Percentiles rank a stretch among this genome's conserved stretches.
phyloP scores from a whole-genome alignment of 139 green algal species.

The Mesotaenium endlicherianum region DNA sequence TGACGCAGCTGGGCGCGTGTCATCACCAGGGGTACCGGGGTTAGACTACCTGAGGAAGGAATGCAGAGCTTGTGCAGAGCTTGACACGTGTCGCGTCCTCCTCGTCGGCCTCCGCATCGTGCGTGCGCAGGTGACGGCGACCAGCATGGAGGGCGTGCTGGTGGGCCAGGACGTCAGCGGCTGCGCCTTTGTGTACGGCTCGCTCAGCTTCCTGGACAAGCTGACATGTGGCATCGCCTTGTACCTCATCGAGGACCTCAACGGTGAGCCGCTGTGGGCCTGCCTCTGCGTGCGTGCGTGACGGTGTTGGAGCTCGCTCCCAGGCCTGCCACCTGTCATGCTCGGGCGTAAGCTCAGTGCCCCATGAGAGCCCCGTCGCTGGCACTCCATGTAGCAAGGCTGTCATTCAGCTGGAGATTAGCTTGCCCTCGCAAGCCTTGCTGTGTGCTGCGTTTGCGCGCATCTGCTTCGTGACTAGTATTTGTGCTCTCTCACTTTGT shows the following conservation, averaged over 20 bases:
- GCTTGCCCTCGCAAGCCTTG: background rate
- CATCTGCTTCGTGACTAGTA: no score
- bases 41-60: no score
- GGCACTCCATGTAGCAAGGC: background rate
- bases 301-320: background rate
- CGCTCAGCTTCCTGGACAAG: slow-evolving; percentile 44
- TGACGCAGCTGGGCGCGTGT: no score
- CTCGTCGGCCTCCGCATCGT: background rate
- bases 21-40: no score
- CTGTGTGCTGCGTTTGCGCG: background rate
- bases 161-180: slow-evolving; percentile 16
- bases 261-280: slow-evolving; percentile 7
- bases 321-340: background rate
- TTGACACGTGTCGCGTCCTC: no score
- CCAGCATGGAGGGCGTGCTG: slow-evolving; percentile 39
- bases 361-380: background rate
- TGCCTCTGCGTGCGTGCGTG: background rate
- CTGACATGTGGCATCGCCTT: slow-evolving; percentile 34
- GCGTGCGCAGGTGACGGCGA: slow-evolving; percentile 27
- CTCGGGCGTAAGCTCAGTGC: background rate
- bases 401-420: background rate
- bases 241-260: slow-evolving; percentile 19
- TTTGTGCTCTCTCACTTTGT: no score
- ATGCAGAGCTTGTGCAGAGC: no score
- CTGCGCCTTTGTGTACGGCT: slow-evolving; percentile 48